Evolutionary conservation across 495 filamentous ascomycete species (phyloP), one percentile per base, ranked within the genome.

Genomic region (Lophiotrema nucula): DNA sequence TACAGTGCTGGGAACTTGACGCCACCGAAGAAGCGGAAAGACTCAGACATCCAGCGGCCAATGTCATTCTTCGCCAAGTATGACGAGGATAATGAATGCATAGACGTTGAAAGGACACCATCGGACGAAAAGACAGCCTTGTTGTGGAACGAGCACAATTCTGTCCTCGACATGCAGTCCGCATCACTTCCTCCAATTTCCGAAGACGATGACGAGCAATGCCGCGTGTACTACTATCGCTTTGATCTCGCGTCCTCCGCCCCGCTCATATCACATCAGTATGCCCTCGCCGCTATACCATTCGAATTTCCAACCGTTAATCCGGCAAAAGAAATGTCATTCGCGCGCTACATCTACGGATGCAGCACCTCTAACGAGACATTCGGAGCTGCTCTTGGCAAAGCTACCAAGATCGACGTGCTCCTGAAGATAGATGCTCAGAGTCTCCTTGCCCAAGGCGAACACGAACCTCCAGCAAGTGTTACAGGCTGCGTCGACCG

Each of bases 151-250:
- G 19, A 53, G 26, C 10, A 39, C 12, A 24, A 28, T 13, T 42
- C 31, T 31, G 21, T 3, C 18, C 19, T 3, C 2, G 16, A 2
- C 38, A 11, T 25, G 22, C 8, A n/a, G 13, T 16, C 25, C n/a
- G 41, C 4, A 11, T 2, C 19, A 28, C 15, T 11, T 24, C 51
- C 45, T 26, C 44, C 19, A 15, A 38, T 52, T 22, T 48, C 15
- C 4, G 53, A 62, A 5, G 63, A 68, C n/a, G 80, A 83, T 47
- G 77, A 77, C 54, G 82, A 85, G 42, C 80, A 87, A 60, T 86
- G 83, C 53, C 77, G 83, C 21, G 74, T 88, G 4, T 86, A 86
- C 62, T 86, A 86, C 57, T 86, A 86, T 61, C 69, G 72, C 35
- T 86, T 87, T 64, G 59, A 57, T 10, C 72, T 82, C 11, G 53